Base-by-base conservation (phyloP, 23 red algal species). In the Chondrus crispus region DNA sequence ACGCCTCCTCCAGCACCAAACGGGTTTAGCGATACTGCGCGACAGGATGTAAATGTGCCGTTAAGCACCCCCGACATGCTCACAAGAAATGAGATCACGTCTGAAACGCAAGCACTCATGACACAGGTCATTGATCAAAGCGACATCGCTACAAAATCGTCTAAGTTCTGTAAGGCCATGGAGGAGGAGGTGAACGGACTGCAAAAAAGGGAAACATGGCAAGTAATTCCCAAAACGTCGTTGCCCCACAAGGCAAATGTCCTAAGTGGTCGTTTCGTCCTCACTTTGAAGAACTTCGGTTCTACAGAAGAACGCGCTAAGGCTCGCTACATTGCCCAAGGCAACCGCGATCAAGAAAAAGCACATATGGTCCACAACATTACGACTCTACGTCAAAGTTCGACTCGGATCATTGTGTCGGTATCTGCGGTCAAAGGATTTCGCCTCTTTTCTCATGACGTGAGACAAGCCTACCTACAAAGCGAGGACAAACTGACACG, bases 311-410 rank as follows among this genome's bases (percentile, higher is more conserved):
- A 63, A 60, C 28, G 28, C 0, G 1, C 45, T n/a, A 83, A 83
- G 40, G 78, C 52, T 38, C 1, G 78, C 11, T 83, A 26, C 46
- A 47, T 83, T 24, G 78, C 51, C 28, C 78, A 82, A 82, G 78
- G 78, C 7, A 22, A 41, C 42, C 7, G 52, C 20, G 78, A 82
- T 5, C 40, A 37, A 26, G 51, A 58, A 8, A 83, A 83, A 45
- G 6, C 1, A 62, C 57, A 58, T 38, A 83, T 62, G 1, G 1
- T 83, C n/a, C 50, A 68, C 46, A 2, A 83, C 2, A 58, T 45
- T 35, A 26, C 53, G 1, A 57, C 45, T 29, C 40, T 83, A 26
- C 78, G 78, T 45, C 24, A n/a, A 37, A 8, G 0, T 0, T 83
- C 1, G 46, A 60, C 40, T 63, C 52, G 53, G 0, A 24, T 83